Percentiles rank a stretch among this genome's conserved stretches.
Evolutionary conservation across 2,329 filamentous ascomycete species (phyloP).

Genomic region (Aspergillus fumigatus): DNA sequence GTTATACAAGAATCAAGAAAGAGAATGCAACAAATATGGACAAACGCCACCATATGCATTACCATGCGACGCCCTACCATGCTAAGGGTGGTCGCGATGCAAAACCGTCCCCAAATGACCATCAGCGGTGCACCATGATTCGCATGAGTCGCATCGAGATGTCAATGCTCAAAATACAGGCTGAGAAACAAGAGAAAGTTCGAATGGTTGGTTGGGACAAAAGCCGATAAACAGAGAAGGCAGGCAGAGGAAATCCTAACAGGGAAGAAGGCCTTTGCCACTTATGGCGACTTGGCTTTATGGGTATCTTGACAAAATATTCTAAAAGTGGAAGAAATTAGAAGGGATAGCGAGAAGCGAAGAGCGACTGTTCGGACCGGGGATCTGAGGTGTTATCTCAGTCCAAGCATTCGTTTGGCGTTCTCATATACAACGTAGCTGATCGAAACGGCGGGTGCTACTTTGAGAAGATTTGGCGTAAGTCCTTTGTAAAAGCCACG

Average conservation of each 20-base stretch:
- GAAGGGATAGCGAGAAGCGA: constrained; percentile 3
- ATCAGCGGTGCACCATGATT: neutral
- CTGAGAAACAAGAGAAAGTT: constrained; percentile 3
- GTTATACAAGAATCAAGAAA: constrained; percentile 9
- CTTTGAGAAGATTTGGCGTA: constrained; percentile 92
- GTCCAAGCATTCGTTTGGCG: constrained; percentile 65
- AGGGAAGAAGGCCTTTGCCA: constrained; percentile 9
- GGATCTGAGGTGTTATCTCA: constrained; percentile 34
- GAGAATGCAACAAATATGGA: constrained; percentile 8
- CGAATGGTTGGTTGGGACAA: neutral
- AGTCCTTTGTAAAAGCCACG: constrained; percentile 90
- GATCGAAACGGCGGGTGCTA: constrained; percentile 92
- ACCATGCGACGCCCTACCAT: constrained; percentile 30
- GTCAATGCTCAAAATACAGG: neutral
- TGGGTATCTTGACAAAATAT: constrained; percentile 30
- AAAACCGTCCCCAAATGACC: constrained; percentile 7
- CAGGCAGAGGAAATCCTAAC: constrained; percentile 2
- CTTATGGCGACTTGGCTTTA: constrained; percentile 16
- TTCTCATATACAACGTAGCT: constrained; percentile 93
- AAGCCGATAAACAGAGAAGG: constrained; percentile 6
- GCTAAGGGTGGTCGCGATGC: constrained; percentile 20
- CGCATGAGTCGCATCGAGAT: neutral
- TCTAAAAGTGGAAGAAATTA: constrained; percentile 16
- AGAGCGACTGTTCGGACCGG: neutral
- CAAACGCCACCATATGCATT: constrained; percentile 25